Base-by-base conservation (phyloP, 148 eudicot genomes). In the Polygonum maritimum region DNA sequence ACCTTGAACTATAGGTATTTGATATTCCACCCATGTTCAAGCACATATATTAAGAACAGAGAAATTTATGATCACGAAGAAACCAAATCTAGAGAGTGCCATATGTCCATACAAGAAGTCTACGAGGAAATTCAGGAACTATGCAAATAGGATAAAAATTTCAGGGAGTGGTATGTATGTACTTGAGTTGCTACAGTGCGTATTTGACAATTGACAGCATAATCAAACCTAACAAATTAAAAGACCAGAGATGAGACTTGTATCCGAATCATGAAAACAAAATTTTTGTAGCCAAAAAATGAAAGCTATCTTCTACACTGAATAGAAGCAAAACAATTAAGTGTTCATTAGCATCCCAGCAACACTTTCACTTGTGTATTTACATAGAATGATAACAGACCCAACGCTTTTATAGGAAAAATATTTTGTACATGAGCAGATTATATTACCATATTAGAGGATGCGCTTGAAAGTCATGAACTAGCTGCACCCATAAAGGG, bases 401-500 rank as follows among this genome's bases (percentile, higher is more conserved):
- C 47, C 47, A 44, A 44, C 9, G 6, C 47, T 44, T 44, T 6
- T 44, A 44, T 44, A 7, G 47, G 47, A 44, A 44, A 6, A 7
- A 44, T 5, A 21, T 1, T 14, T 60, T 10, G 13, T 45, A 33
- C 9, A 11, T 40, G 72, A 19, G 54, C 19, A 44, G 47, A 44
- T 91, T 88, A 35, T 10, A 18, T 22, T 94, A 94, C 99, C 99
- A 95, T 79, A 85, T 75, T 22, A 90, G 78, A 73, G 99, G 99
- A 81, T 95, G 97, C 78, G 81, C 78, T 73, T 86, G 79, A 76
- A 95, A 95, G 79, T 88, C 83, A 47, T 88, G 89, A 83, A 90
- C 91, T 76, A 86, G 80, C 83, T 89, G 92, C 84, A 89, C 87
- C 99, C 99, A 95, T 7, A 83, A 70, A 0, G 99, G 99, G 82